Evolutionary conservation across 805 yeast species (phyloP).

Genomic region (Yamadazyma tumulicola): DNA sequence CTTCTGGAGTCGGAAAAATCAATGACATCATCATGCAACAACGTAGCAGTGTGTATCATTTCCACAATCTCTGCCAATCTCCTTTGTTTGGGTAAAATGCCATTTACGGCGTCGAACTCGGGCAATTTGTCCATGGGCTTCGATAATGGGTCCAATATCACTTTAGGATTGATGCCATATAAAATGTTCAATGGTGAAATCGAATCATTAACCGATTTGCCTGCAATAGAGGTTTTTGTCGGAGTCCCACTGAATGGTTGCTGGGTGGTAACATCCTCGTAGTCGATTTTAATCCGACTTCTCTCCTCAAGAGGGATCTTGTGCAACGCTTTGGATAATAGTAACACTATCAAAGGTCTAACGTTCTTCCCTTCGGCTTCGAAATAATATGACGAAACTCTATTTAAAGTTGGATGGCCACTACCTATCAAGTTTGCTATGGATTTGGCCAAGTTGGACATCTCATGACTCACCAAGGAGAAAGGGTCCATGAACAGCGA

Average conservation of each 20-base stretch:
- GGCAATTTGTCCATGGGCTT: conserved; percentile 75
- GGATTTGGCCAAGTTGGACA: conserved; percentile 83
- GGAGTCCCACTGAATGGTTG: conserved; percentile 60
- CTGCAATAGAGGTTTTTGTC: conserved; percentile 51
- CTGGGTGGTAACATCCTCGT: conserved; percentile 63
- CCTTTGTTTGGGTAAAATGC: conserved; percentile 91
- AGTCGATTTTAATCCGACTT: conserved; percentile 59
- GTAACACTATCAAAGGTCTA: conserved; percentile 82
- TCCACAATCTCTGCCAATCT: conserved; percentile 96
- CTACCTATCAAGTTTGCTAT: conserved; percentile 86
- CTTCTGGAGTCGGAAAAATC: conserved; percentile 86
- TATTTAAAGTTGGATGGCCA: conserved; percentile 88
- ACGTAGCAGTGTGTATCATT: conserved; percentile 95
- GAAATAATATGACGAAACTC: conserved; percentile 92
- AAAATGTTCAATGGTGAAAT: conserved; percentile 79
- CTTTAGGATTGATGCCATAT: conserved; percentile 87
- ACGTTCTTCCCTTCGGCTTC: conserved; percentile 96
- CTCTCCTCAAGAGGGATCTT: conserved; percentile 70
- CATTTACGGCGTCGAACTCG: conserved; percentile 53
- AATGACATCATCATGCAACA: conserved; percentile 95
- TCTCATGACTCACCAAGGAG: conserved; percentile 86
- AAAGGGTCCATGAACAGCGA: conserved; percentile 72
- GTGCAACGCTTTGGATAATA: conserved; percentile 77
- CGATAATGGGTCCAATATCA: conserved; percentile 77
- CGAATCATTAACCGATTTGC: conserved; percentile 56